A percentile compares a stretch with the other conserved stretches of the same genome.
phyloP scores from a whole-genome alignment of 768 basidiomycete species.

The Kwoniella heveanensis region DNA sequence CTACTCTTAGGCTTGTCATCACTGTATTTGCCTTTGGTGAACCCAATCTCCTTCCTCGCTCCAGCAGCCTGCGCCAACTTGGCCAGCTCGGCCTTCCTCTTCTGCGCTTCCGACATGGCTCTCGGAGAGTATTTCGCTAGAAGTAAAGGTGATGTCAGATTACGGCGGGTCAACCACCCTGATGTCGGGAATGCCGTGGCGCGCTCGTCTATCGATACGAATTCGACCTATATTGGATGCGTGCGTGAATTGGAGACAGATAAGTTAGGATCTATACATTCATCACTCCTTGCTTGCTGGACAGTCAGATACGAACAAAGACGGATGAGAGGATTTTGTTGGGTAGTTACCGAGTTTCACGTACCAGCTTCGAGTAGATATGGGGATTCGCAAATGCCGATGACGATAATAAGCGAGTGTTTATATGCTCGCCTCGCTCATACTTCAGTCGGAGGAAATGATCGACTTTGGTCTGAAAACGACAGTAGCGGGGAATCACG shows the following conservation, averaged over 20 bases:
- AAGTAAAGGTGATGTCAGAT: slow-evolving; percentile 64
- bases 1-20: slow-evolving; percentile 11
- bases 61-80: slow-evolving; percentile 61
- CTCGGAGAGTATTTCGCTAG: slow-evolving; percentile 71
- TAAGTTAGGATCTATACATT: no score
- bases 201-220: slow-evolving; percentile 85
- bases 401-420: slow-evolving; percentile 89
- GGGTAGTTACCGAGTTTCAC: no score
- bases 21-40: slow-evolving; percentile 58
- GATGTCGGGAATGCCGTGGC: slow-evolving; percentile 74
- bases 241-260: no score
- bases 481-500: neutral
- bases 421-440: slow-evolving; percentile 82
- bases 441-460: slow-evolving; percentile 76
- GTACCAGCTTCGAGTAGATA: slow-evolving; percentile 82
- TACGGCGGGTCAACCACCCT: slow-evolving; percentile 64
- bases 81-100: slow-evolving; percentile 68
- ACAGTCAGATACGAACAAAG: neutral
- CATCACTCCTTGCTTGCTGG: no score
- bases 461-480: slow-evolving; percentile 70
- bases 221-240: slow-evolving; percentile 63
- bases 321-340: no score
- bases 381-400: slow-evolving; percentile 95
- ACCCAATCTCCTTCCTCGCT: slow-evolving; percentile 68
- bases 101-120: slow-evolving; percentile 65